These are phyloP conservation scores for Apostasia shenzhenica DNA, from an alignment of 106 monocot species.

Conservation along the genomic window DNA sequence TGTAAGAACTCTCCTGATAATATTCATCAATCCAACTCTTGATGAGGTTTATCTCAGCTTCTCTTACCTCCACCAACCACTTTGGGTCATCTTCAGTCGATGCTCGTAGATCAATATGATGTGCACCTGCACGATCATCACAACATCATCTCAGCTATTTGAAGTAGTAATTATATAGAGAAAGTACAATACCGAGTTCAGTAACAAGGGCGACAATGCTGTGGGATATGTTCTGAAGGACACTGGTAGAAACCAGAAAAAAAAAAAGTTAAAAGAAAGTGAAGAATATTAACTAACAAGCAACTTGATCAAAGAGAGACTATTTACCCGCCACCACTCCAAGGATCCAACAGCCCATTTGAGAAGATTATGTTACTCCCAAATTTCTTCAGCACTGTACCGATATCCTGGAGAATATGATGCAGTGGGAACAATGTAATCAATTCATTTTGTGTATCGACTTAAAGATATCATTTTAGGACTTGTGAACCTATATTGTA, in stretches of 20 bases:
- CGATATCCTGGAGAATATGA: constrained; percentile 44
- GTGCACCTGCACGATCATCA: constrained; percentile 46
- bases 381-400: constrained; percentile 49
- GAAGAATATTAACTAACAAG: not conserved
- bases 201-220: constrained; percentile 77
- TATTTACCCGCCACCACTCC: constrained; percentile 86
- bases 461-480: too few relatives aligned
- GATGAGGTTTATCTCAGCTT: constrained; percentile 56
- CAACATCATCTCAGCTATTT: not conserved
- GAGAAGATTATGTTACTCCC: constrained; percentile 96
- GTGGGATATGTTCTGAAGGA: constrained; percentile 72
- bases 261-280: not conserved
- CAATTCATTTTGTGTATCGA: too few relatives aligned
- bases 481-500: too few relatives aligned
- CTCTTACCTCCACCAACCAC: constrained; percentile 65
- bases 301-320: not conserved
- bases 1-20: constrained; percentile 19
- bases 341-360: constrained; percentile 94
- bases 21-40: constrained; percentile 64
- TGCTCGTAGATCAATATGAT: constrained; percentile 75
- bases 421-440: not conserved
- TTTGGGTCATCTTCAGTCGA: constrained; percentile 68
- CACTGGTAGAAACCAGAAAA: constrained; percentile 31
- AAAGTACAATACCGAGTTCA: constrained; percentile 46
- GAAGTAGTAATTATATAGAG: not conserved